Percentiles rank a stretch among this genome's conserved stretches.
phyloP scores from a whole-genome alignment of 1,139 yeast species.

The Waltiozyma solani region DNA sequence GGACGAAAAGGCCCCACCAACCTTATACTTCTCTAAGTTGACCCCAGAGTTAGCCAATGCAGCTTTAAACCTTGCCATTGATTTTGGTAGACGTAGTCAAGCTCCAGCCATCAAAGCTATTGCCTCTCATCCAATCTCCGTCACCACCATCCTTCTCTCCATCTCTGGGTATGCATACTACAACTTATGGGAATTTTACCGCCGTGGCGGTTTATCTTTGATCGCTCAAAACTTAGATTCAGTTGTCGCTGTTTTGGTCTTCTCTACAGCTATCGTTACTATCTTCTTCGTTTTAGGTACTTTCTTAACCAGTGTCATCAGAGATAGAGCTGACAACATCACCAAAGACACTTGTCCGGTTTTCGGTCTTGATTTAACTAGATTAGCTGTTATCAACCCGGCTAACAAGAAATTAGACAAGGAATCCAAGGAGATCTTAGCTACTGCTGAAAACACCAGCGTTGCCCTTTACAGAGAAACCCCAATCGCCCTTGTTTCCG shows the following conservation, averaged over 20 bases:
- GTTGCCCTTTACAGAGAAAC: conserved; percentile 50
- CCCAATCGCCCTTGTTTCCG: conserved; percentile 51
- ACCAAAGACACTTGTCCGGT: conserved; percentile 36
- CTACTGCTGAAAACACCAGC: conserved; percentile 38
- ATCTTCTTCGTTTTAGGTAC: conserved; percentile 23
- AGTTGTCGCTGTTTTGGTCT: conserved; percentile 19
- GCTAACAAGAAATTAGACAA: conserved; percentile 19
- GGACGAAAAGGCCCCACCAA: conserved; percentile 37
- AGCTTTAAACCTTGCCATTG: conserved; percentile 52
- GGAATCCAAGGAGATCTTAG: conserved; percentile 23
- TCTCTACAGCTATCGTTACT: conserved; percentile 17
- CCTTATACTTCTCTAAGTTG: conserved; percentile 34
- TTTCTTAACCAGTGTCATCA: conserved; percentile 26
- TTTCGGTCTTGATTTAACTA: conserved; percentile 44
- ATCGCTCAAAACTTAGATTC: conserved; percentile 30
- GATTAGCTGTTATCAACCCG: conserved; percentile 28
- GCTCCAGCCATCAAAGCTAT: conserved; percentile 37
- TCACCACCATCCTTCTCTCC: conserved; percentile 20
- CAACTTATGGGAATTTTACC: conserved; percentile 23
- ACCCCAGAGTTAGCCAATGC: conserved; percentile 51
- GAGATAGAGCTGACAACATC: conserved; percentile 35
- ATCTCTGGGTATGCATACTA: conserved; percentile 19
- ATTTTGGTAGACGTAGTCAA: conserved; percentile 49
- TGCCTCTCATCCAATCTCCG: conserved; percentile 37
- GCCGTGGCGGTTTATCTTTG: conserved; percentile 16